Conservation (phyloP, 441 rosid genomes). For the Eutrema salsugineum region DNA sequence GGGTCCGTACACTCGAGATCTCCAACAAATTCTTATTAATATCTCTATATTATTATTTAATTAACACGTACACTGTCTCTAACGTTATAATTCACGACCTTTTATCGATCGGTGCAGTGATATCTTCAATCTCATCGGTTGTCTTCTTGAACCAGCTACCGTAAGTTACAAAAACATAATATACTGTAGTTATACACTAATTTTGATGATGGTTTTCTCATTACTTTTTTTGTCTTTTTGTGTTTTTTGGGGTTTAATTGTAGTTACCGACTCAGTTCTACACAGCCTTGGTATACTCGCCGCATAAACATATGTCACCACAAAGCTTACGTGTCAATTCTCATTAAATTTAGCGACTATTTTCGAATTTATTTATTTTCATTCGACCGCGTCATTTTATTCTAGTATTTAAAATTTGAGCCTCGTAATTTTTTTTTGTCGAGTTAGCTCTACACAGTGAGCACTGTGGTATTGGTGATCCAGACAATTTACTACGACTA, state of each 20-base stretch:
- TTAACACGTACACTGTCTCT: background rate
- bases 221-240: background rate
- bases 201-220: background rate
- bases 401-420: background rate
- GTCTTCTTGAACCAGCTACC: slow-evolving; percentile 89
- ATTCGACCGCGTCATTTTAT: background rate
- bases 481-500: slow-evolving; percentile 77
- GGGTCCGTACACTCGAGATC: slow-evolving; percentile 43
- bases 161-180: slow-evolving; percentile 48
- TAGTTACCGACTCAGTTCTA: slow-evolving; percentile 92
- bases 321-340: slow-evolving; percentile 19
- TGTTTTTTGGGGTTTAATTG: slow-evolving; percentile 19
- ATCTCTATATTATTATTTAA: background rate
- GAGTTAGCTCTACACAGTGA: slow-evolving; percentile 66
- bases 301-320: slow-evolving; percentile 29
- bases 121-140: slow-evolving; percentile 74
- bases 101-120: slow-evolving; percentile 51
- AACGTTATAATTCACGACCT: background rate
- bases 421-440: background rate
- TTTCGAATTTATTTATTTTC: background rate
- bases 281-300: slow-evolving; percentile 74
- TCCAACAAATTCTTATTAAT: background rate
- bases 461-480: slow-evolving; percentile 64
- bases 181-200: background rate
- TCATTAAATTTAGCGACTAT: background rate